Conservation (phyloP, 73 alveolate species). For the Paramecium pentaurelia region DNA sequence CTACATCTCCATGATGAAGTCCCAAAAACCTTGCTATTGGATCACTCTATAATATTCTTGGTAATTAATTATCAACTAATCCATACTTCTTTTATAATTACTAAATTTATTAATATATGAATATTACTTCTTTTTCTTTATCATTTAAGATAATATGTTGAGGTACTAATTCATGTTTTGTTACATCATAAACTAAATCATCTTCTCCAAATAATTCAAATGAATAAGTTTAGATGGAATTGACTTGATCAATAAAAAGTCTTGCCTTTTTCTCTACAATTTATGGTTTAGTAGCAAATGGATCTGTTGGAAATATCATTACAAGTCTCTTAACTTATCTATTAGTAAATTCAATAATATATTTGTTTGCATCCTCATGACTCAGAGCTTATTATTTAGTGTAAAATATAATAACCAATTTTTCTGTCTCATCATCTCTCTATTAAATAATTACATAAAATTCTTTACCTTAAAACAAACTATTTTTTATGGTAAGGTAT, state of each 20-base stretch:
- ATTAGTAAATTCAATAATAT: not conserved
- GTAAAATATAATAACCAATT: not conserved
- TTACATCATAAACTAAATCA: slow-evolving; percentile 21
- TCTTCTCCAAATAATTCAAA: slow-evolving; percentile 13
- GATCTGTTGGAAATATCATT: not conserved
- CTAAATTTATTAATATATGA: not conserved
- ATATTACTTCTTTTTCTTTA: not conserved
- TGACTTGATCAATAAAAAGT: not conserved
- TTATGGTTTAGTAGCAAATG: not conserved
- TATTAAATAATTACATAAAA: not conserved
- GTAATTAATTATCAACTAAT: not conserved
- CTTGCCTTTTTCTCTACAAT: slow-evolving; percentile 7
- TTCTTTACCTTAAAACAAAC: not conserved
- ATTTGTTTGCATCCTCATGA: not conserved
- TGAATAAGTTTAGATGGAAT: not conserved
- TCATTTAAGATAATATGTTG: not conserved
- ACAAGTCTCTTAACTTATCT: not conserved
- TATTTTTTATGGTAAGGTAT: not conserved
- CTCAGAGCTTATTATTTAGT: not conserved
- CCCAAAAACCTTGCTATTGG: slow-evolving; percentile 62
- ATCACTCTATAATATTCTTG: not conserved
- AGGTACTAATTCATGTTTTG: slow-evolving; percentile 42
- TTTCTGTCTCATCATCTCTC: not conserved
- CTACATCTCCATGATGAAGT: slow-evolving; percentile 87
- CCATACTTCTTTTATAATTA: not conserved